Base-by-base conservation (phyloP, 108 stramenopile species). In the Cyclotella cryptica region DNA sequence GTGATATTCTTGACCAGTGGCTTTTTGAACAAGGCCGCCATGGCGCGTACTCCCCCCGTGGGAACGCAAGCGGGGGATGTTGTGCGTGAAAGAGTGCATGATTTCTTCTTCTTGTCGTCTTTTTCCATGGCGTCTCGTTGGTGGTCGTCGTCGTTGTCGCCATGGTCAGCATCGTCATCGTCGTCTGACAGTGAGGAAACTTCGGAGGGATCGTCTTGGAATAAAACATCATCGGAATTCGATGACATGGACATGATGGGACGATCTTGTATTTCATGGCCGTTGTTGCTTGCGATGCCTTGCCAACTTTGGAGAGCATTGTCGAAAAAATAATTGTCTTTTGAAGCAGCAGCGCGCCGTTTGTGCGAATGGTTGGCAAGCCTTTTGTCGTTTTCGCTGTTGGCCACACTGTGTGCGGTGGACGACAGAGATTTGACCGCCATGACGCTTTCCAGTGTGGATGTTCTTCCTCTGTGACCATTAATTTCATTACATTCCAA, bases 391-490 rank as follows among this genome's bases (percentile, higher is more conserved):
- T 35, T 35, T 10, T 8, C 17, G 45, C 41, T 15, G 24, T 11
- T 58, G 24, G 52, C 24, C 30, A 18, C 43, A 39, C 8, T 15
- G 0, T 30, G 21, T 21, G 4, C 64, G 17, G 10, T 41, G 9
- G 73, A 65, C 11, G 63, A 64, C 9, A 66, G 49, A 51, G 73
- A 74, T 44, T 65, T 74, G 39, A 74, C 64, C 21, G 72, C 72
- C 72, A 74, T 74, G 10, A 74, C 73, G 42, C 73, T 74, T 21
- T 74, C 73, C n/a, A 74, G 19, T 42, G 73, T 74, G 0, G 52
- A 39, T 22, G 64, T 54, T 26, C 73, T 28, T 29, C 28, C 53
- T 44, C 73, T 72, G 61, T 19, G 39, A 1, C n/a, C 24, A 28
- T 68, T 19, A 1, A 8, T 18, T 51, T 51, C 49, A 8, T 19